Percentiles rank a stretch among this genome's conserved stretches.
phyloP scores from a whole-genome alignment of 1,284 basidiomycete species.

The Abortiporus biennis region DNA sequence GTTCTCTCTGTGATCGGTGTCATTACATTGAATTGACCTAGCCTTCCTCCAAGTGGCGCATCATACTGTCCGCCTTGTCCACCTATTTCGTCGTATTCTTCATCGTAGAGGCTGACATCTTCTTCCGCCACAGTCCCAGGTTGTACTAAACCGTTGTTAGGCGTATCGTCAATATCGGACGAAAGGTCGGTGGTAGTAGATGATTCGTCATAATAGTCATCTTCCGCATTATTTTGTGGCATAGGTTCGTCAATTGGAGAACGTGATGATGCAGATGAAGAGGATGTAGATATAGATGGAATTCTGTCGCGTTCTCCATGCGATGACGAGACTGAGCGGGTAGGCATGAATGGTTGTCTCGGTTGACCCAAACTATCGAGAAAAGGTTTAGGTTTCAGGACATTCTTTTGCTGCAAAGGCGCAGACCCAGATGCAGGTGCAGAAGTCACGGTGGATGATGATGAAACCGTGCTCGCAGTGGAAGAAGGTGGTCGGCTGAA shows the following conservation, averaged over 20 bases:
- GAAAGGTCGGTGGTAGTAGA: constrained; percentile 5
- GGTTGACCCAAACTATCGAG: constrained; percentile 16
- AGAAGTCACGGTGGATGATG: constrained; percentile 8
- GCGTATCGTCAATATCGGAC: constrained; percentile 4
- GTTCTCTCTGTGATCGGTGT: constrained; percentile 94
- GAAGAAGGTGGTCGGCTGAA: constrained; percentile 57
- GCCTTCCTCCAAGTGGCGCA: constrained; percentile 63
- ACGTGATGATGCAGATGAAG: constrained; percentile 11
- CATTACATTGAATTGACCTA: constrained; percentile 82
- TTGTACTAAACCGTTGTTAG: background rate
- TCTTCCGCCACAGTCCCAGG: constrained; percentile 13
- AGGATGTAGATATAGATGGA: background rate
- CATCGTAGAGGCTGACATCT: constrained; percentile 16
- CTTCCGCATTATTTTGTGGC: background rate
- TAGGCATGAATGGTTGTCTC: constrained; percentile 10
- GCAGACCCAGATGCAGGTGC: constrained; percentile 12
- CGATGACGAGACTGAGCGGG: background rate
- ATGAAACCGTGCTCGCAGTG: background rate
- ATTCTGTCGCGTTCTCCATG: background rate
- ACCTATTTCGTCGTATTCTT: constrained; percentile 33
- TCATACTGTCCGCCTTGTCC: too few relatives aligned
- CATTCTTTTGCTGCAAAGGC: too few relatives aligned
- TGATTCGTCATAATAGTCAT: constrained; percentile 9
- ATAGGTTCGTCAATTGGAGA: constrained; percentile 11
- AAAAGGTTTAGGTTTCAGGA: constrained; percentile 43